Evolutionary conservation across 345 rosid genomes (phyloP).

Genomic region (Gossypium turneri): DNA sequence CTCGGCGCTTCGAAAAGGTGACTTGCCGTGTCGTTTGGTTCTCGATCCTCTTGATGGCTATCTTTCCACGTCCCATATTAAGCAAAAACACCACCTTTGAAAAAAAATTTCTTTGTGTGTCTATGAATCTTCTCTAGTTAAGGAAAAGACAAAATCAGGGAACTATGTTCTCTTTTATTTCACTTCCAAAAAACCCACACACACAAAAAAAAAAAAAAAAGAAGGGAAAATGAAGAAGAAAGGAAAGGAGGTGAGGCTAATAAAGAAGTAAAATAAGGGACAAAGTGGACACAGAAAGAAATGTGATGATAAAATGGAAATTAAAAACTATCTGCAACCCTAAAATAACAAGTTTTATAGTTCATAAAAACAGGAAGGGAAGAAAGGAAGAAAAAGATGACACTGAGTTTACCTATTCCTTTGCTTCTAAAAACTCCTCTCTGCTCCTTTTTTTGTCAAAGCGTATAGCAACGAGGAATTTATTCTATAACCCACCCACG

Average conservation of each 20-base stretch:
- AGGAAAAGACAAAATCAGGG: slow-evolving; percentile 7
- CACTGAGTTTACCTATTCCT: not conserved
- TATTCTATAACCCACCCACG: slow-evolving; percentile 1
- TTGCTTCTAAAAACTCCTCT: slow-evolving; percentile 10
- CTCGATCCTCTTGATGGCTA: slow-evolving; percentile 25
- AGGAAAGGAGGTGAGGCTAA: not conserved
- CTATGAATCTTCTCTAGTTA: slow-evolving; percentile 9
- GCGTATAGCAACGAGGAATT: slow-evolving; percentile 16
- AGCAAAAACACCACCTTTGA: not conserved
- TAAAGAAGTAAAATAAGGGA: slow-evolving; percentile 12
- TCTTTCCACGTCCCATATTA: slow-evolving; percentile 24
- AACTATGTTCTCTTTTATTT: slow-evolving; percentile 11
- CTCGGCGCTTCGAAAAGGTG: slow-evolving; percentile 22
- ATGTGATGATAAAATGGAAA: slow-evolving; percentile 13
- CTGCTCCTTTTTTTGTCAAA: slow-evolving; percentile 3
- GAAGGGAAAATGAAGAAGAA: not conserved
- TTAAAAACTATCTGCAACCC: slow-evolving; percentile 17
- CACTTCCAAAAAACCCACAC: slow-evolving; percentile 6
- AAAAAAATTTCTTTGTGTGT: not conserved
- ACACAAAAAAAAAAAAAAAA: slow-evolving; percentile 2
- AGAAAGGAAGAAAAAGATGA: slow-evolving; percentile 2
- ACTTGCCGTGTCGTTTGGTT: slow-evolving; percentile 25
- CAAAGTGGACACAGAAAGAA: not conserved
- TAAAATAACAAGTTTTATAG: slow-evolving; percentile 7
- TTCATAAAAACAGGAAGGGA: slow-evolving; percentile 5